Percentiles rank a stretch among this genome's conserved stretches.
Conservation (phyloP, 2,329 filamentous ascomycete genomes). For the Aspergillus terreus region DNA sequence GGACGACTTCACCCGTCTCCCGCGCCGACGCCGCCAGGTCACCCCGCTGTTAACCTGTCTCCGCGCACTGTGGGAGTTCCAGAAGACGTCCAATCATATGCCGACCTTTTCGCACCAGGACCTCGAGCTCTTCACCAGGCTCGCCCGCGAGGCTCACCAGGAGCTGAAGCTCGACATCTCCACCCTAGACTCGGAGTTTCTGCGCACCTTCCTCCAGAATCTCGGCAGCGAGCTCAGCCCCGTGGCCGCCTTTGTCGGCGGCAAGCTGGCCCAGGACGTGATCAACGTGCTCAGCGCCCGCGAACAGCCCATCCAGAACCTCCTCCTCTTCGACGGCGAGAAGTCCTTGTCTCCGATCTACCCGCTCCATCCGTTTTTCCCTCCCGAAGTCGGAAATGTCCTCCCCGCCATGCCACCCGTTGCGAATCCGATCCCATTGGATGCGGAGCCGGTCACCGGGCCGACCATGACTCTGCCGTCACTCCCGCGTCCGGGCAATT, state of each 20-base stretch:
- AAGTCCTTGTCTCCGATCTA: slow-evolving; percentile 75
- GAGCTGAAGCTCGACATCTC: slow-evolving; percentile 67
- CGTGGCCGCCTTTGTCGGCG: slow-evolving; percentile 83
- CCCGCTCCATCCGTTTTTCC: slow-evolving; percentile 68
- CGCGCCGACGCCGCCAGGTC: slow-evolving; percentile 69
- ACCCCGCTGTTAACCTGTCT: slow-evolving; percentile 80
- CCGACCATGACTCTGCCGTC: neutral
- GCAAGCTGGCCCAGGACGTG: slow-evolving; percentile 88
- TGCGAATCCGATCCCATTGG: slow-evolving; percentile 23
- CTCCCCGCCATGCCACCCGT: slow-evolving; percentile 27
- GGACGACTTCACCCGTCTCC: slow-evolving; percentile 65
- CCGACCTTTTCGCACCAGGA: slow-evolving; percentile 60
- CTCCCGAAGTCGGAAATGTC: slow-evolving; percentile 24
- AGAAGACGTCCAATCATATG: slow-evolving; percentile 55
- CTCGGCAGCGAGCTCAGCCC: slow-evolving; percentile 79
- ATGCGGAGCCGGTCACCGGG: slow-evolving; percentile 9
- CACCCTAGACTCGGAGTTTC: slow-evolving; percentile 65
- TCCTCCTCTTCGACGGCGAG: slow-evolving; percentile 86
- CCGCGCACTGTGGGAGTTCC: slow-evolving; percentile 86
- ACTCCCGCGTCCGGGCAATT: neutral
- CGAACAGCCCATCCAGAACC: slow-evolving; percentile 94
- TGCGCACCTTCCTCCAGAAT: slow-evolving; percentile 83
- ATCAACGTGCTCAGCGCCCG: slow-evolving; percentile 91
- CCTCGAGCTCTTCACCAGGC: slow-evolving; percentile 69
- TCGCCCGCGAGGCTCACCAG: slow-evolving; percentile 74